Percentiles rank a stretch among this genome's conserved stretches.
Evolutionary conservation across 805 yeast species (phyloP).

Genomic region (Wickerhamiella qilinensis): DNA sequence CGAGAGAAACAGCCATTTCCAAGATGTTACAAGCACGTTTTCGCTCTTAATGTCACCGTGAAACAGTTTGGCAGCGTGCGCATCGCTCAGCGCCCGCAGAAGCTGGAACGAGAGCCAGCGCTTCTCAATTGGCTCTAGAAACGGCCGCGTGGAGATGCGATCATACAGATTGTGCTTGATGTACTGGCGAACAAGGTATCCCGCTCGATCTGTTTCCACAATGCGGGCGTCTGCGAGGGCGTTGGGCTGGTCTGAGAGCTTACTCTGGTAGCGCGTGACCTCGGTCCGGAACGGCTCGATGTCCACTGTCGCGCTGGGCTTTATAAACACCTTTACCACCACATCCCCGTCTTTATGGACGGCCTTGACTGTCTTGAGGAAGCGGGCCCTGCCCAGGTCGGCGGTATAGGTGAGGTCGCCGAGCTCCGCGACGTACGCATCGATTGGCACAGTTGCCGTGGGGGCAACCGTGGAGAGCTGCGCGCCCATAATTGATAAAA

Average conservation of each 20-base stretch:
- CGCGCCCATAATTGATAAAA: conserved; percentile 73
- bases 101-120: conserved; percentile 75
- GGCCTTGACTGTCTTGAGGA: conserved; percentile 74
- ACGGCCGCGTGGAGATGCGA: conserved; percentile 73
- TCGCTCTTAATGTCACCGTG: conserved; percentile 94
- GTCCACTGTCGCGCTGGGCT: conserved; percentile 29
- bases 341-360: conserved; percentile 55
- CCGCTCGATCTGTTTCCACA: conserved; percentile 82
- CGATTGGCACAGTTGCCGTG: conserved; percentile 77
- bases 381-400: conserved; percentile 55
- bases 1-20: conserved; percentile 71
- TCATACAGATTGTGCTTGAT: conserved; percentile 73
- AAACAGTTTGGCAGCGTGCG: conserved; percentile 44
- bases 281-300: no score
- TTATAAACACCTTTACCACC: conserved; percentile 68
- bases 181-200: conserved; percentile 73
- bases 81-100: conserved; percentile 39
- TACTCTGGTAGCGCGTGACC: conserved; percentile 15
- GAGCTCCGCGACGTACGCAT: conserved; percentile 74
- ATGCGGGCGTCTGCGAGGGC: conserved; percentile 57
- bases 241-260: conserved; percentile 37
- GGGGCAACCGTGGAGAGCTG: conserved; percentile 76
- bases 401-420: conserved; percentile 59
- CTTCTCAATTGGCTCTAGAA: conserved; percentile 64
- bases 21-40: conserved; percentile 68